These are phyloP conservation scores for Fraxinus dipetala DNA, from an alignment of 305 asterid species.

Conservation along the genomic window DNA sequence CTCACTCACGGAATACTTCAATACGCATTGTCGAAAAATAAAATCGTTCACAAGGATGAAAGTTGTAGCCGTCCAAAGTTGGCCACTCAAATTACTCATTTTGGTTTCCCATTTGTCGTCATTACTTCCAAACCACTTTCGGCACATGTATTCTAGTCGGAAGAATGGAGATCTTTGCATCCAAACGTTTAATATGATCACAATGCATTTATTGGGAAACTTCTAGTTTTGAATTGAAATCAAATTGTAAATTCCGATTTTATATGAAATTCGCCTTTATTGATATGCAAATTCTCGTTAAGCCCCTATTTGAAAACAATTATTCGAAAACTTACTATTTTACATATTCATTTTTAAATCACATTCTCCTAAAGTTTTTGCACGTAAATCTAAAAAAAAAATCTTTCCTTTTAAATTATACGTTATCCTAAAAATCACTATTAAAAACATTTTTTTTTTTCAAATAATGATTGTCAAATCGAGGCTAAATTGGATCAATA, in stretches of 20 bases:
- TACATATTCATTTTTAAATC: too few species aligned
- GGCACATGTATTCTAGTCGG: not conserved
- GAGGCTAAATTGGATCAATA: not conserved
- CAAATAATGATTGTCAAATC: too few species aligned
- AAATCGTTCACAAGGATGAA: not conserved
- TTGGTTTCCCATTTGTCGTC: not conserved
- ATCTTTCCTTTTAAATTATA: too few species aligned
- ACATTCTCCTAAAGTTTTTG: too few species aligned
- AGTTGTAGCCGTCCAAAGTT: not conserved
- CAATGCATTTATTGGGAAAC: not conserved
- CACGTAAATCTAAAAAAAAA: too few species aligned
- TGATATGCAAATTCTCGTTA: not conserved
- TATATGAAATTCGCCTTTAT: not conserved
- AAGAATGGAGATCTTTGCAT: not conserved
- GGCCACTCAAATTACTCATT: not conserved
- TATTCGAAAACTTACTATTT: too few species aligned
- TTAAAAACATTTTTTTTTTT: too few species aligned
- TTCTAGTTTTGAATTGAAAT: not conserved
- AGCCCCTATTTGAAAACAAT: too few species aligned
- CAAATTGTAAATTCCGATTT: not conserved
- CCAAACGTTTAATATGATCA: not conserved
- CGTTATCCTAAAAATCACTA: too few species aligned
- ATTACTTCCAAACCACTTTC: not conserved
- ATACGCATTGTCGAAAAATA: not conserved
- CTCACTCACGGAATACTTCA: not conserved